Base-by-base conservation (phyloP, 2,329 filamentous ascomycete species). In the Emmonsiellopsis sp. region DNA sequence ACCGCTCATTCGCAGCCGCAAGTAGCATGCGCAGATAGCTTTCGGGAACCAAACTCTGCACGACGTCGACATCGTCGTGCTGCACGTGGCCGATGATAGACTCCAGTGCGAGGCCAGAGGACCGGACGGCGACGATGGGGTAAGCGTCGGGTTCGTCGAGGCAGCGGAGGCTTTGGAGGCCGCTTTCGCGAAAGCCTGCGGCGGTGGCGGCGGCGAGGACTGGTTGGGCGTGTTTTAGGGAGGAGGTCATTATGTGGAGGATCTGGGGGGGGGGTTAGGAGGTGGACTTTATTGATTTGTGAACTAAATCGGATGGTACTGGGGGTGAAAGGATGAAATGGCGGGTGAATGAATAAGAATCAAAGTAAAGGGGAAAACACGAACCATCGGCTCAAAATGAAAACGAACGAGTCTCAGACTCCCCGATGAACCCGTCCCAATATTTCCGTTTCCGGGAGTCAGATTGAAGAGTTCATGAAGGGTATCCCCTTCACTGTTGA, bases 341-440 rank as follows among this genome's bases (percentile, higher is more conserved):
- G 14, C 14, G 14, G 14, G 14, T 21, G 14, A 37, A 47, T 2
- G 44, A 11, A 48, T 11, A 9, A 33, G 27, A 33, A 47, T 34
- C 44, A 7, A 33, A n/a, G 14, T 3, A 13, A 9, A 21, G n/a
- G 37, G 10, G n/a, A 11, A 31, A 37, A 27, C 14, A 67, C 83
- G 66, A 78, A 95, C 91, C 89, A 96, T 90, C 4, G 91, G 89
- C 68, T 96, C 91, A 65, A 94, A 96, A 69, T 95, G 93, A 72
- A 95, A 87, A 69, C 92, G 88, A 49, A 95, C 76, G 57, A 77
- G 74, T 53, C 76, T 69, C 57, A 65, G 61, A 14, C 61, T 59
- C 44, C 77, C 68, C 80, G 70, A 63, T 79, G 75, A 62, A 71
- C 68, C 53, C 66, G 65, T 50, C 60, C 63, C 52, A 57, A 66